Evolutionary conservation across 1,284 basidiomycete genomes (phyloP), one percentile per base, ranked within the genome.

Genomic region (Vanrija sp.): DNA sequence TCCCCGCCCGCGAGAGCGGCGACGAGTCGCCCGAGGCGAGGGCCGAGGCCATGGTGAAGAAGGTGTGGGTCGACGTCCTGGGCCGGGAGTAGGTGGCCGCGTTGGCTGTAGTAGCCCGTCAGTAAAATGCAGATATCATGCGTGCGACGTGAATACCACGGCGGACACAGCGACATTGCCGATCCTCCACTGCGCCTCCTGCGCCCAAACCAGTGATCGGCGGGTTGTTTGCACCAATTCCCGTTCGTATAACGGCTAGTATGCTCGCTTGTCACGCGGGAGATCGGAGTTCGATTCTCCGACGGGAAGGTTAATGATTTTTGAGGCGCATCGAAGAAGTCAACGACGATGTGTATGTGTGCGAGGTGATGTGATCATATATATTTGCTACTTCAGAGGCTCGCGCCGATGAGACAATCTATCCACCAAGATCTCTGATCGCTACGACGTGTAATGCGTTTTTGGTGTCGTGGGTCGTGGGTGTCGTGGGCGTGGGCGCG

Each of bases 161-260:
- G 28, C 28, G 3, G 7, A 28, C 1, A 28, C 28, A 28, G 1
- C 6, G 10, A 28, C 6, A 28, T 3, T 14, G 34, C 14, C 34
- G 14, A 34, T 34, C 34, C 7, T 10, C 34, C 6, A 4, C 10
- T 10, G 7, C 1, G 3, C 10, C 7, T 6, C 28, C 28, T 28
- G 10, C 28, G 28, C 28, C 28, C 28, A 34, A 12, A 12, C 21
- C 21, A 23, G 14, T 12, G 34, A 34, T 34, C 34, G 1, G 9
- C 12, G 9, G 4, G 2, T 1, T 34, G 34, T 12, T 34, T 34
- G 34, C 14, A 23, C 25, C 18, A 38, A 56, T 67, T 53, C 61
- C 49, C 60, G 61, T 46, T 66, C 64, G 64, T 66, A 66, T 68
- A 68, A 65, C 63, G 66, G 66, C 54, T 68, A 68, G 66, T 68